Base-by-base conservation (phyloP, 2,329 filamentous ascomycete species). In the Ceratocystis alfenasii region DNA sequence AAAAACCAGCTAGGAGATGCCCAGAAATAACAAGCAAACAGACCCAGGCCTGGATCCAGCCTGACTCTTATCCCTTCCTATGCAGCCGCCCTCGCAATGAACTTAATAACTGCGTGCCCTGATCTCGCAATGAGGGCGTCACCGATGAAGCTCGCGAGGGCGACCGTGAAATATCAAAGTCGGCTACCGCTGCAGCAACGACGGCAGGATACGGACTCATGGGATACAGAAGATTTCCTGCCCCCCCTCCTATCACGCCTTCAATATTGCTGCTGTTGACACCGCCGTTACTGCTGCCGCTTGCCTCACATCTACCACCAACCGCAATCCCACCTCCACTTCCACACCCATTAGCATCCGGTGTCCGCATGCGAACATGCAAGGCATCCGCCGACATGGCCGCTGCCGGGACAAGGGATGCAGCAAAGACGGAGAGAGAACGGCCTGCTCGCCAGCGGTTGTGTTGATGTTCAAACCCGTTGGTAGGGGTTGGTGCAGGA, bases 41-140 rank as follows among this genome's bases (percentile, higher is more conserved):
- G 45, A 20, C 45, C 5, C 17, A 20, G 45, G 5, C 45, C 15
- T 20, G 10, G 45, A 8, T 22, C 8, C 17, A 64, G 36, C 36
- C 36, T 12, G 3, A 41, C 36, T 41, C 30, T 30, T 22, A 66
- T 20, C 45, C 36, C 57, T 41, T 66, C 20, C 50, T 66, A 22
- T 44, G 36, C 50, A 66, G 36, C 17, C 65, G 65, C 2, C 50
- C 65, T 10, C 65, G 65, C 12, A 66, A 20, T 25, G 65, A 66
- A 46, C 61, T 66, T 28, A 66, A 28, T 10, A 66, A 20, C 10
- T 60, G 62, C 30, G 61, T 46, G 22, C 65, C 65, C 41, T 66
- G 65, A 5, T 53, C 53, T 33, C 62, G 62, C 15, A 66, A 46
- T 30, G 61, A 59, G 25, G 60, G 65, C 25, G 41, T 60, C 8